Base-by-base conservation (phyloP, 441 rosid species). In the Brassica balearica region DNA sequence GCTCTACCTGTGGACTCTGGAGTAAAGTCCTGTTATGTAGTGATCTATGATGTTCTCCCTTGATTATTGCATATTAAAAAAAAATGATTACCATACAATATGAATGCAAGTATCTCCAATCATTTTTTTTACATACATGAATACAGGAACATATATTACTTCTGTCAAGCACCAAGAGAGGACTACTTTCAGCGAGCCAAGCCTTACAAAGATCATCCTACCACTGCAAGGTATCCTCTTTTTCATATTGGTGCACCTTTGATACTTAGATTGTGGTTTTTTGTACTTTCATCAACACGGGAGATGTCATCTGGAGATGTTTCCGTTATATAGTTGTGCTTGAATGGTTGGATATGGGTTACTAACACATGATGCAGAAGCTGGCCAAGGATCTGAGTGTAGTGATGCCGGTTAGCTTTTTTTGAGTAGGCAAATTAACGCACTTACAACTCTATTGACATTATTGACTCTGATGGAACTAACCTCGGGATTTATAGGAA, bases 101-200 rank as follows among this genome's bases (percentile, higher is more conserved):
- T 38, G 46, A 38, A 41, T 9, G 11, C 48, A 41, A 9, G 4
- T 41, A 41, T 41, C 48, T 41, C 48, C 51, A 43, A 43, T 43
- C 51, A 9, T 1, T 12, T 48, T 46, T 43, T 48, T n/a, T 43
- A 48, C 15, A 48, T 48, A 6, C 55, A 48, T 48, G 55, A 25
- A 9, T 77, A 46, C 83, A 95, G 97, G 98, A 95, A 83, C 90
- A 90, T 41, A 71, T 36, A 89, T 86, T 95, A 95, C 89, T 95
- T 95, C 78, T 95, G 96, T 83, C 98, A 95, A 86, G 97, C 93
- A 8, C 97, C 90, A 79, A 88, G 92, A 82, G 94, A 93, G 80
- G 96, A 88, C 68, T 92, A 75, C 82, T 86, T 93, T 79, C 78
- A 76, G 70, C 86, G 91, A 80, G 93, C 98, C 65, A 89, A 88